Evolutionary conservation across 2,329 filamentous ascomycete species (phyloP), one percentile per base, ranked within the genome.

Genomic region (Epichloe coenophiala): DNA sequence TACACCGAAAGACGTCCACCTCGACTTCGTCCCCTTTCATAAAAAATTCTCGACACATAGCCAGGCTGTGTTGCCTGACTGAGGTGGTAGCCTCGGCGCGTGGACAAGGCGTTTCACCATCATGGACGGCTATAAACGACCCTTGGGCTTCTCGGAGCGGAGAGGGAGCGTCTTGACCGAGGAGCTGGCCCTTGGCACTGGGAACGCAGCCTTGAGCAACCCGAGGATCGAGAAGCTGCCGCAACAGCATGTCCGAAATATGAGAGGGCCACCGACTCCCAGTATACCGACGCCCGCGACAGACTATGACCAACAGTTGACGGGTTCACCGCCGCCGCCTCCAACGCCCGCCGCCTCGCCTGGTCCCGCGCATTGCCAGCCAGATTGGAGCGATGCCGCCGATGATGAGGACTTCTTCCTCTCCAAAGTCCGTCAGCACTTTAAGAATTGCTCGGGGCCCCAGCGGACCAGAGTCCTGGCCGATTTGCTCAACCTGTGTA

Each of bases 401-500:
- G 84, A 88, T 53, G 81, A 88, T 61, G 88, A 96, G 64, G 88
- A 95, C 63, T 80, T 84, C 56, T 87, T 91, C 59, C 77, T 94
- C 50, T 76, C 87, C 57, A 83, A 89, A 62, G 81, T 93, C 52
- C 80, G 87, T 54, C 78, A 83, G 54, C 81, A 89, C 60, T 97
- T 97, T 63, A 81, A 83, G 60, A 80, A 83, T 50, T 83, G 88
- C 65, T 84, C 82, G 52, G 79, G 83, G 23, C 78, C 81, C 1
- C 86, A 91, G 67, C 81, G 87, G 51, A 86, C 89, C 60, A 79
- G 86, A 39, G 80, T 95, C 60, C 72, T 98, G 53, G 88, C 88
- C 47, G 90, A 95, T 63, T 73, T 98, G 51, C 73, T 98, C 56
- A 95, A 95, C 61, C 78, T 95, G 59, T 98, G 93, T 71, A 94